These are phyloP conservation scores for Viola odorata DNA, from an alignment of 345 rosid species.

Conservation along the genomic window DNA sequence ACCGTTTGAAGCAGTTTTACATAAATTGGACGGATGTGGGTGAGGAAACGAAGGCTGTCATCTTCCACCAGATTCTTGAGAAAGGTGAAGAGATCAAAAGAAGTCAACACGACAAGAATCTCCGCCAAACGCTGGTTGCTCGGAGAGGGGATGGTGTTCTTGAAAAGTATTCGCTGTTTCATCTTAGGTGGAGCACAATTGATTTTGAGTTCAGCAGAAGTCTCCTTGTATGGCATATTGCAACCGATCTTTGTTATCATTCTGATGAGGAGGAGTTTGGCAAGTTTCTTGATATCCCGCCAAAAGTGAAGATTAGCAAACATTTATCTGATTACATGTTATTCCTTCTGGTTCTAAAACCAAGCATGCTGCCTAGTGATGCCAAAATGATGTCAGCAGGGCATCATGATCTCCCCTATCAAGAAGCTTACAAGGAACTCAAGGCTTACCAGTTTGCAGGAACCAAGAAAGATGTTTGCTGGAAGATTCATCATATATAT, in stretches of 20 bases:
- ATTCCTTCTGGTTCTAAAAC: constrained; percentile 48
- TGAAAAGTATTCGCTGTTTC: constrained; percentile 7
- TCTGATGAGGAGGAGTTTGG: background rate
- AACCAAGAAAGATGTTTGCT: constrained; percentile 15
- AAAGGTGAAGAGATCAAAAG: constrained; percentile 31
- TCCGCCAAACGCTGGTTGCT: constrained; percentile 38
- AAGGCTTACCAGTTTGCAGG: constrained; percentile 1
- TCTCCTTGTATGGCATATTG: constrained; percentile 45
- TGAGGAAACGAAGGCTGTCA: constrained; percentile 42
- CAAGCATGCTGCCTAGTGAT: constrained; percentile 41
- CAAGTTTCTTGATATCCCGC: background rate
- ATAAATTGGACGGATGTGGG: constrained; percentile 39
- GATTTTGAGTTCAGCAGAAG: constrained; percentile 17
- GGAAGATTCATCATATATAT: constrained; percentile 13
- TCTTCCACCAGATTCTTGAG: too few relatives aligned
- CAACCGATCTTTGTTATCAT: constrained; percentile 49
- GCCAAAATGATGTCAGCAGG: constrained; percentile 48
- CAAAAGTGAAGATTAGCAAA: constrained; percentile 33
- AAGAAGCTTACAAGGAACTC: constrained; percentile 27
- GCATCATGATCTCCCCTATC: constrained; percentile 44
- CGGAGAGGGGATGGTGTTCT: constrained; percentile 60
- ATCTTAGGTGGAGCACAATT: background rate
- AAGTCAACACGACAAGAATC: constrained; percentile 40
- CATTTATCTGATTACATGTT: constrained; percentile 53
- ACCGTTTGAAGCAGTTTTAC: constrained; percentile 27